Base-by-base conservation (phyloP, 805 yeast genomes). In the Lachancea sp. region DNA sequence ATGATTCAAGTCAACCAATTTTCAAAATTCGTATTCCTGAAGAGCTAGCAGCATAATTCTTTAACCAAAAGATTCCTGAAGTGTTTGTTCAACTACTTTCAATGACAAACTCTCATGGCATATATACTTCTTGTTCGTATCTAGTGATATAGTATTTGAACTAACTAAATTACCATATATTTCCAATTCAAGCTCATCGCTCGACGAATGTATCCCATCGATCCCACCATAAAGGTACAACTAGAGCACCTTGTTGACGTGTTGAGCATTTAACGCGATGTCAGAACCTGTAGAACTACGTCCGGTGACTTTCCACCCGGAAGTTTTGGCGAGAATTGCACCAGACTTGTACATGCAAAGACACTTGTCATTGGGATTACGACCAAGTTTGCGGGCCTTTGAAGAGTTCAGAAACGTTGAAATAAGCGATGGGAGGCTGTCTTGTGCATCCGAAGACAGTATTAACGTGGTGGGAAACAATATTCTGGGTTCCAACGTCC, bases 291-390 rank as follows among this genome's bases (percentile, higher is more conserved):
- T 59, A 30, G 65, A 57, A 8, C 40, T 65, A 10, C 58, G 68
- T 36, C 74, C 82, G 12, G 71, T 84, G 30, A 68, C 77, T 3
- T 88, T 89, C 60, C 82, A 93, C 1, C 91, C 96, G 0, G 84
- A 81, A 20, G 87, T 88, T 10, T 69, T 90, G 36, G 89, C 93
- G 1, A 70, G 93, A 42, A 76, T 90, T 31, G 87, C 95, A 1
- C 96, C 97, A 1, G 95, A 87, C 46, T 60, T 85, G 12, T 84
- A 91, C 4, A 70, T 90, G 36, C 84, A 85, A 59, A 75, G 95
- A 57, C 95, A 88, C 62, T 62, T 90, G 13, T 74, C 82, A 16
- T 68, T 79, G 16, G 91, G 93, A 0, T 58, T 83, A 18, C 79
- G 97, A 50, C 96, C 96, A 9, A 77, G 81, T 38, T 65, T 82